Base-by-base conservation (phyloP, 106 monocot genomes). In the Dioscorea alata region DNA sequence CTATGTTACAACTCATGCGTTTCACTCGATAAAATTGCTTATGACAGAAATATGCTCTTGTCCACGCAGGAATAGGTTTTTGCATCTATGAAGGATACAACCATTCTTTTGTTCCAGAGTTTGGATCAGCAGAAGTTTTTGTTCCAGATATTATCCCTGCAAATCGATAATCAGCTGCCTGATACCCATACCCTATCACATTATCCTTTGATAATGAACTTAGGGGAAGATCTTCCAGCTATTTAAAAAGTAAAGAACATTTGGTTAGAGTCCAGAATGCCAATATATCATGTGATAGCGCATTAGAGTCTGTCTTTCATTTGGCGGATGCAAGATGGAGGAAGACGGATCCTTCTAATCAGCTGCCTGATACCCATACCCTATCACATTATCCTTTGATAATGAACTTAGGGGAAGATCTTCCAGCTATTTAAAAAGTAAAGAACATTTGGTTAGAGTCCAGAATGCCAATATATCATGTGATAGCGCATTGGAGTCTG, bases 101-200 rank as follows among this genome's bases (percentile, higher is more conserved):
- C 70, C 34, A 33, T 92, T 64, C 74, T 73, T 70, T 31, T 82
- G 20, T 75, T 85, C 75, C 92, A 92, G 70, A 99, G 83, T 76
- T 64, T 81, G 50, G 92, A 90, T 70, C 78, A 90, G 70, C 92
- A 99, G 61, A 89, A 78, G 63, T 21, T 99, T 61, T 85, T 75
- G 34, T 71, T 87, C 52, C 78, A 87, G 67, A 81, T 89, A n/a
- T 66, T 65, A 33, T 81, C 89, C 34, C 57, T 99, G 22, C 97
- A 99, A 83, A 87, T 99, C 75, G 97, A 99, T 72, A 99, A 89
- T 68, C 97, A 99, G 67, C 62, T 87, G 34, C 56, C 75, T 21
- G 78, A 81, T 80, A 83, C 81, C 68, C 69, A 59, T 90, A 87
- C 81, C 92, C 97, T 61, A 73, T 90, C 23, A 61, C 85, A 42